Conservation (phyloP, 164 flowering plant genomes). For the Magnolia sinica region DNA sequence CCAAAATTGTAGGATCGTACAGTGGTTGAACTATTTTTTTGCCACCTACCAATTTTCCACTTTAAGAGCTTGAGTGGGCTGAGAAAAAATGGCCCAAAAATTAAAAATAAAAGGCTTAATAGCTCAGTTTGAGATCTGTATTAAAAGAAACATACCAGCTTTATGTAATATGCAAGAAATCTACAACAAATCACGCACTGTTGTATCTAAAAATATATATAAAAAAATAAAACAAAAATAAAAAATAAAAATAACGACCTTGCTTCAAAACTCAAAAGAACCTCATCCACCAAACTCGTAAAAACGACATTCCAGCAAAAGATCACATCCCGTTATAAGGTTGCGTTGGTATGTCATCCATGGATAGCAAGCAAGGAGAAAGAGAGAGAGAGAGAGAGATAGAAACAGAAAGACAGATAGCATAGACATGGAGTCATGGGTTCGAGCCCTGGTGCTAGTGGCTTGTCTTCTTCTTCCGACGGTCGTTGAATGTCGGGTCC, state of each 20-base stretch:
- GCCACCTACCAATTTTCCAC: no score
- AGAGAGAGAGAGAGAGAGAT: conserved; percentile 1
- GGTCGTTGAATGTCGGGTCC: conserved; percentile 36
- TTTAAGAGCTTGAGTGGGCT: no score
- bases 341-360: background rate
- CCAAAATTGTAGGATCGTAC: no score
- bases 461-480: conserved; percentile 21
- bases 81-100: no score
- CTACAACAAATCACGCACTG: background rate
- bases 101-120: no score
- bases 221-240: no score
- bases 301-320: conserved; percentile 50
- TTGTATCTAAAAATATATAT: no score
- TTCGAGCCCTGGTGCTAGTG: conserved; percentile 23
- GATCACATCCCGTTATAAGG: conserved; percentile 15
- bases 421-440: conserved; percentile 29
- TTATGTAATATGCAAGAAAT: conserved; percentile 57
- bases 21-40: no score
- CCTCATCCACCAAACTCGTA: conserved; percentile 40
- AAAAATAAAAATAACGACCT: background rate
- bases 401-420: background rate
- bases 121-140: no score
- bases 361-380: background rate
- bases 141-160: conserved; percentile 2
- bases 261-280: conserved; percentile 19